These are phyloP conservation scores for Tylopilus plumbeoviolaceoides DNA, from an alignment of 768 basidiomycete species.

Conservation along the genomic window DNA sequence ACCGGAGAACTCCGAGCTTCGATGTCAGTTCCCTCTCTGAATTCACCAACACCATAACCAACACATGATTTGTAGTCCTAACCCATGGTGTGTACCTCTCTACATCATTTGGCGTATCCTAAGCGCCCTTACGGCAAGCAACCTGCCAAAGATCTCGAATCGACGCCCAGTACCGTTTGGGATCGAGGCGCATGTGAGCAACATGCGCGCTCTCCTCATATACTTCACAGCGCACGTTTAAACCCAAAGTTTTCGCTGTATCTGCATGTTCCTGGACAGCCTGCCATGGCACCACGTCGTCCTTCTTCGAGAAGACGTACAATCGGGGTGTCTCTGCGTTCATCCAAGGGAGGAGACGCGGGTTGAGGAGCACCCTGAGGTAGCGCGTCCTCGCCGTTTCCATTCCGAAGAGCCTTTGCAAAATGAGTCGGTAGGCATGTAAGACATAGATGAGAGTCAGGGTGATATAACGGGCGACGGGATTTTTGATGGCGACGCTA, in stretches of 20 bases:
- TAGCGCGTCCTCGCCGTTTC: conserved; percentile 7
- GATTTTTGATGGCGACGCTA: conserved; percentile 20
- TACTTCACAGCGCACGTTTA: conserved; percentile 25
- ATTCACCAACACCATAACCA: too few relatives aligned
- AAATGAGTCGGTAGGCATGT: conserved; percentile 11
- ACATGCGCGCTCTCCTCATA: conserved; percentile 36
- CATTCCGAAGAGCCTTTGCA: conserved; percentile 14
- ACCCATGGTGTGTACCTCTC: background rate
- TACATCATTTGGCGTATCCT: background rate
- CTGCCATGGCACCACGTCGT: conserved; percentile 28
- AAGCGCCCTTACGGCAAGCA: conserved; percentile 7
- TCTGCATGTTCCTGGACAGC: conserved; percentile 26
- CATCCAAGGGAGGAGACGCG: conserved; percentile 32
- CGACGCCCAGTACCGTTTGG: conserved; percentile 27
- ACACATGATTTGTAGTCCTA: too few relatives aligned
- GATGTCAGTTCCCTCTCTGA: too few relatives aligned
- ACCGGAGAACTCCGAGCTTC: too few relatives aligned
- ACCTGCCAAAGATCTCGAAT: conserved; percentile 20
- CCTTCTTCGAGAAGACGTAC: conserved; percentile 34
- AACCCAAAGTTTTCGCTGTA: conserved; percentile 19
- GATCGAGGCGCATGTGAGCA: conserved; percentile 29
- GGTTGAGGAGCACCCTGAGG: conserved; percentile 15
- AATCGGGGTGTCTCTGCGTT: conserved; percentile 29
- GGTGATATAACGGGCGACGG: conserved; percentile 7
- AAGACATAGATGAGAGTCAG: conserved; percentile 13